Base-by-base conservation (phyloP, 2,329 filamentous ascomycete species). In the Alternaria longipes region DNA sequence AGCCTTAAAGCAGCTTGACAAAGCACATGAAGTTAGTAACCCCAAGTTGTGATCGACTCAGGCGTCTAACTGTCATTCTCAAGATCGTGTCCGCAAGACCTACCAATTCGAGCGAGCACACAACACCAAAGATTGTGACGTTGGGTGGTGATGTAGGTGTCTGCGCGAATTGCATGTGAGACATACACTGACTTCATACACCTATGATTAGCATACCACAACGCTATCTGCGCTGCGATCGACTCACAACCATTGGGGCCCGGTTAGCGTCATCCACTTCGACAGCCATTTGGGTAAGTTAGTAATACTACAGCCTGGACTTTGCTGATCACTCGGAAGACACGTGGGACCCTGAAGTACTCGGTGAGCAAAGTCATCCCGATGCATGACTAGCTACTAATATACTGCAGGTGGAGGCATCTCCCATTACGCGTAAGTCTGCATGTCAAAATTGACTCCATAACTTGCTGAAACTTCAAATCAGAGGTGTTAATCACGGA, bases 201-300 rank as follows among this genome's bases (percentile, higher is more conserved):
- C 28, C 9, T 30, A 5, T 30, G 9, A 30, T 30, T 12, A 30
- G 28, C 85, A 87, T 73, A 86, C 84, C 1, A 87, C 84, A 0
- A 86, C 85, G 0, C 74, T 86, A 6, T 81, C 84, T 3, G 84
- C 84, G 0, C 68, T 87, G 64, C 73, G 85, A 52, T 85, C 84
- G 3, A 82, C 83, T 0, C 73, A 81, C 64, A 62, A 80, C 4
- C 79, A 81, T 53, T 89, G 84, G 84, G 86, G 84, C 1, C 72
- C 80, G 14, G 83, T 86, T 3, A 85, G 83, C 62, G 84, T 87
- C 6, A 85, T 87, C n/a, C 84, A 86, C 71, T 87, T 87, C 65
- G 85, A 87, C 67, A 83, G 81, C 45, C 84, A 85, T 67, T 73
- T 85, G 60, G 83, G 78, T 78, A 67, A 60, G 70, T 45, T 11